Conservation (phyloP, 805 yeast genomes). For the Pichia gijzeniarum region DNA sequence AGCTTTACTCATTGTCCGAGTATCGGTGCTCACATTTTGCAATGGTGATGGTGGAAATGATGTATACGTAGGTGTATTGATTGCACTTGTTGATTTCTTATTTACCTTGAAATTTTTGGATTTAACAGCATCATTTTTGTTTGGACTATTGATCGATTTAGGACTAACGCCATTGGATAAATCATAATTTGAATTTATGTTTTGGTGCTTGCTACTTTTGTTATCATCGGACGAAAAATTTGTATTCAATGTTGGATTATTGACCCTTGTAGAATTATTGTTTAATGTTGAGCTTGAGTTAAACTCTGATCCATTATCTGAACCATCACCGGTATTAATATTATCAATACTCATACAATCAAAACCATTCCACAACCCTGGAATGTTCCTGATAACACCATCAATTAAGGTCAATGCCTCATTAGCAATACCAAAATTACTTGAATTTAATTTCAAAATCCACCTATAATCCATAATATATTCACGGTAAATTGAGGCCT, state of each 20-base stretch:
- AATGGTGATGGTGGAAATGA: slow-evolving; percentile 3
- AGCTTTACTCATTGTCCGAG: neutral
- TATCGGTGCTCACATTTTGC: neutral
- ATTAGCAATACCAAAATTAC: slow-evolving; percentile 73
- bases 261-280: neutral
- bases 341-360: slow-evolving; percentile 4
- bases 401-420: slow-evolving; percentile 69
- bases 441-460: slow-evolving; percentile 66
- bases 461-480: slow-evolving; percentile 71
- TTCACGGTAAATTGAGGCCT: slow-evolving; percentile 56
- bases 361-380: slow-evolving; percentile 46
- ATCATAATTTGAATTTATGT: slow-evolving; percentile 2
- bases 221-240: neutral
- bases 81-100: neutral
- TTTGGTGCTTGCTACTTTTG: neutral
- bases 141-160: neutral
- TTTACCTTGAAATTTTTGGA: neutral
- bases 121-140: neutral
- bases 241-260: too few species aligned
- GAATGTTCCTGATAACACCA: slow-evolving; percentile 65
- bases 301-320: neutral
- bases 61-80: neutral
- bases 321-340: neutral
- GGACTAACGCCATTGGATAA: slow-evolving; percentile 7
- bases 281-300: neutral